Evolutionary conservation across 2,329 filamentous ascomycete genomes (phyloP).

Genomic region (Aspergillus candidus): DNA sequence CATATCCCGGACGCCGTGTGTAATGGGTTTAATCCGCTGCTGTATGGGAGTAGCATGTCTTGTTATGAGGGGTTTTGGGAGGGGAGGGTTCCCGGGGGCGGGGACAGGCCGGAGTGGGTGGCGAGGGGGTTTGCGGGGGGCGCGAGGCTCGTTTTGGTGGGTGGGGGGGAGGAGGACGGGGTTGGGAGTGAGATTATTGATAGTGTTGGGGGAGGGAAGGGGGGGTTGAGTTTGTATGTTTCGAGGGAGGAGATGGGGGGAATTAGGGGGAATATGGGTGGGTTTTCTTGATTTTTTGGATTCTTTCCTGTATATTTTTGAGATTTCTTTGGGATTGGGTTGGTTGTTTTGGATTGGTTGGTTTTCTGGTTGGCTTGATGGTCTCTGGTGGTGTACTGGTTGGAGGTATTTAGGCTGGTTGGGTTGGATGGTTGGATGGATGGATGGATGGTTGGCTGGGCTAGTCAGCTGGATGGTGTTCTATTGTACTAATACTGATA

Average conservation of each 20-base stretch:
- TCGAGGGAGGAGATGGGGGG: conserved; percentile 15
- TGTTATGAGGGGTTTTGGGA: conserved; percentile 17
- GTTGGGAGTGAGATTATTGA: conserved; percentile 13
- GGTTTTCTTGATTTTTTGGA: conserved; percentile 5
- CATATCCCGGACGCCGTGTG: conserved; percentile 32
- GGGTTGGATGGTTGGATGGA: too few relatives aligned
- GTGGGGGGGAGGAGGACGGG: conserved; percentile 12
- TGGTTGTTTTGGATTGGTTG: too few relatives aligned
- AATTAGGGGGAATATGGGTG: not conserved
- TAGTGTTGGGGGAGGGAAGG: conserved; percentile 1
- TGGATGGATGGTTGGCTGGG: too few relatives aligned
- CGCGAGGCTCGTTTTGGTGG: conserved; percentile 14
- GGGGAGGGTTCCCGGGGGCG: conserved; percentile 9
- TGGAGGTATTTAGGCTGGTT: too few relatives aligned
- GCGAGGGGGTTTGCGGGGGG: conserved; percentile 15
- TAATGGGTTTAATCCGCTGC: conserved; percentile 25
- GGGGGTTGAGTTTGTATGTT: conserved; percentile 19
- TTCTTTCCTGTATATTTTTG: too few relatives aligned
- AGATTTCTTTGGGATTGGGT: too few relatives aligned
- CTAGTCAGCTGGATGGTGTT: too few relatives aligned
- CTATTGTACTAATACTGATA: too few relatives aligned
- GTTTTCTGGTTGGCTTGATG: too few relatives aligned
- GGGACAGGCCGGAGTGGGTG: conserved; percentile 14
- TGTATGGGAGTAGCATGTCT: conserved; percentile 20
- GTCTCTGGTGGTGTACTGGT: too few relatives aligned